A percentile compares a stretch with the other conserved stretches of the same genome.
phyloP scores from a whole-genome alignment of 805 yeast species.

The Limtongia smithiae region DNA sequence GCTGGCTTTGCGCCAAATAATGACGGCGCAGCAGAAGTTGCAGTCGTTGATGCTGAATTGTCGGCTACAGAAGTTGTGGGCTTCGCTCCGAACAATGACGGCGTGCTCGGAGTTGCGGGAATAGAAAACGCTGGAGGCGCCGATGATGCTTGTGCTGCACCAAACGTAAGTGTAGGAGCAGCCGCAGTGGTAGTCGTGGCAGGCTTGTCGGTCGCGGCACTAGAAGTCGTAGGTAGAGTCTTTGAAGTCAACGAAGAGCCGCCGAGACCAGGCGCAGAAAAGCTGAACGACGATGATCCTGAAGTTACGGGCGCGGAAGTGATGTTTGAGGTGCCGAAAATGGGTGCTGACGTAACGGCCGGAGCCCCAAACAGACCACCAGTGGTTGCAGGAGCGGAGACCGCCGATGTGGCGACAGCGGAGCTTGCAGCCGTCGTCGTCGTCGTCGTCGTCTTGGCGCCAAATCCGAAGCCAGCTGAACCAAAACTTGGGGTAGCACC shows the following conservation, averaged over 20 bases:
- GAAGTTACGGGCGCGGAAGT: background rate
- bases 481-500: slow-evolving; percentile 25
- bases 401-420: slow-evolving; percentile 1
- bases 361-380: slow-evolving; percentile 23
- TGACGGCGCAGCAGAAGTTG: slow-evolving; percentile 14
- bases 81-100: background rate
- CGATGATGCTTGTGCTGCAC: slow-evolving; percentile 2
- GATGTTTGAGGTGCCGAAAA: slow-evolving; percentile 3
- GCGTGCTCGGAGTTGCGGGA: slow-evolving; percentile 1
- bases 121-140: slow-evolving; percentile 1
- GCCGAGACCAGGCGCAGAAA: no score
- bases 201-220: no score
- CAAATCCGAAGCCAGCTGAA: slow-evolving; percentile 14
- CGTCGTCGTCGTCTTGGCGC: slow-evolving; percentile 8
- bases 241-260: no score
- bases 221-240: no score
- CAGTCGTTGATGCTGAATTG: background rate
- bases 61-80: slow-evolving; percentile 5
- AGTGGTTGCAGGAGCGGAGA: slow-evolving; percentile 4
- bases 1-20: slow-evolving; percentile 14
- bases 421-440: slow-evolving; percentile 5
- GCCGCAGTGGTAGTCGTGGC: no score
- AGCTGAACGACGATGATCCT: background rate
- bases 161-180: slow-evolving; percentile 12
- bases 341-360: slow-evolving; percentile 6